Base-by-base conservation (phyloP, 1,284 basidiomycete species). In the Cutaneotrichosporon cyanovorans region DNA sequence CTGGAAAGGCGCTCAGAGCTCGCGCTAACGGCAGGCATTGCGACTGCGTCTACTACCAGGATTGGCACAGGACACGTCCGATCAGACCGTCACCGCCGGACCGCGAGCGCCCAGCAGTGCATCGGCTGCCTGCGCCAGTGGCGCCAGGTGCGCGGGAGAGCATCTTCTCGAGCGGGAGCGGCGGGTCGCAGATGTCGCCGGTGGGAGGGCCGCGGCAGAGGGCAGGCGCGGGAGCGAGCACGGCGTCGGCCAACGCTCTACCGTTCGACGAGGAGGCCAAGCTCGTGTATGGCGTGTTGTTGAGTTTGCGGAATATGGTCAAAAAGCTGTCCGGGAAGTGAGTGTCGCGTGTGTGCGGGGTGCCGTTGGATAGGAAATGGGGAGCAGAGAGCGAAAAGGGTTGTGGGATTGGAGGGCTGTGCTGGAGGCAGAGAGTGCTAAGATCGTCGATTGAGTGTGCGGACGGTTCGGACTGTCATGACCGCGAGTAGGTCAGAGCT, bases 191-290 rank as follows among this genome's bases (percentile, higher is more conserved):
- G 12, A 28, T 9, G 42, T 5, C 25, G 15, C 21, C 18, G 33
- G 30, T 18, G 41, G 31, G 22, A 22, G 21, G 7, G 16, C 11
- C 7, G 32, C 8, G 12, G 34, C 41, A 19, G 25, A 28, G n/a
- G n/a, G n/a, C n/a, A n/a, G 38, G 22, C 9, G 19, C 19, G 30
- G 28, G 23, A 20, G 15, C 21, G 5, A 35, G 12, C 20, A 35
- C 28, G 10, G 37, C 45, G 39, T 25, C 39, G n/a, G 43, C 44
- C 21, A 31, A 23, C n/a, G 31, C 19, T 43, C 74, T 96, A 20
- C 78, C 92, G 5, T 96, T 99, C 57, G 92, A 98, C 64, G 93
- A 99, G 71, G 92, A 99, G 71, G 84, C 87, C 2, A 99, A 99
- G 70, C 79, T 98, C 45, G 91, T 98, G 0, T 98, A 97, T 65